Conservation (phyloP, 1,139 yeast species). For the Kodamaea fungicola region DNA sequence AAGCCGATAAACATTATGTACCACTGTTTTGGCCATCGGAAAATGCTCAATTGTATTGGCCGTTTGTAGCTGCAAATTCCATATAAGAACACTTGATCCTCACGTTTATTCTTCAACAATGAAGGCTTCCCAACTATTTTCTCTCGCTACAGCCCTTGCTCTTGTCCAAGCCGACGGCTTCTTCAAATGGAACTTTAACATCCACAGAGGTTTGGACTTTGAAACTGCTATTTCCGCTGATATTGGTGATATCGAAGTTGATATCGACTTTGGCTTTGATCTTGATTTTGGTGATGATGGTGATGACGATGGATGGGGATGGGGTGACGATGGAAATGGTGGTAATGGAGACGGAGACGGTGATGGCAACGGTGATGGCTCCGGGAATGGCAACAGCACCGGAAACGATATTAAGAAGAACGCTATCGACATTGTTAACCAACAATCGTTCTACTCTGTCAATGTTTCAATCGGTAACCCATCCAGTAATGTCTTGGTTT, state of each 20-base stretch:
- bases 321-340: too few relatives aligned
- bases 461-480: constrained; percentile 10
- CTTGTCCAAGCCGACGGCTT: constrained; percentile 21
- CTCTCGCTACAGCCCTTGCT: constrained; percentile 10
- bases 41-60: too few relatives aligned
- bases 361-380: background rate
- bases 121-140: constrained; percentile 7
- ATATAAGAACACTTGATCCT: too few relatives aligned
- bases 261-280: background rate
- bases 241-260: background rate
- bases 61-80: too few relatives aligned
- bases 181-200: constrained; percentile 18
- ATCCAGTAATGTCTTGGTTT: constrained; percentile 21
- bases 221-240: constrained; percentile 8
- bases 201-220: constrained; percentile 15
- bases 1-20: too few relatives aligned
- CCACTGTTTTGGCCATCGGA: too few relatives aligned
- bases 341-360: too few relatives aligned
- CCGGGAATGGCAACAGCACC: background rate
- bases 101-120: background rate
- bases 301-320: background rate
- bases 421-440: background rate
- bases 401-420: background rate
- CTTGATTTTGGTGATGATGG: background rate
- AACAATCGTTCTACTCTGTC: constrained; percentile 7